phyloP scores from a whole-genome alignment of 768 basidiomycete species.

The Amanita brunnescens region DNA sequence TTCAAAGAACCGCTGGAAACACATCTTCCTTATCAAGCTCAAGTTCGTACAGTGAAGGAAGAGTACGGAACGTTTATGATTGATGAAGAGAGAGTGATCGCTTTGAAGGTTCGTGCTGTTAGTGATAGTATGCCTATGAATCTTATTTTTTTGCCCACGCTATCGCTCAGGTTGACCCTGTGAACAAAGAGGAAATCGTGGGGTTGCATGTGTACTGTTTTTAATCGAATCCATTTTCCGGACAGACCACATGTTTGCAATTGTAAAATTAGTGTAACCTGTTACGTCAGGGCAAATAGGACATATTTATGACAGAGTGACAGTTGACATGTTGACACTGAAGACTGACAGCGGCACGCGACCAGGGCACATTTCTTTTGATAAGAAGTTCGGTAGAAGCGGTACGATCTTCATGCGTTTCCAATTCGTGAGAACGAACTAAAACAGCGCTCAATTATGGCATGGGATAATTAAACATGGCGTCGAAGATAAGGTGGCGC shows the following conservation, averaged over 20 bases:
- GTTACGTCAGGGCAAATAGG: too few species aligned
- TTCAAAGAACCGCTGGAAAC: slow-evolving; percentile 10
- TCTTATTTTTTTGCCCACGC: neutral
- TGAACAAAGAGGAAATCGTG: neutral
- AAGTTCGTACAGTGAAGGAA: neutral
- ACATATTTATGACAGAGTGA: too few species aligned
- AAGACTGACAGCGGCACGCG: too few species aligned
- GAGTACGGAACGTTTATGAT: slow-evolving; percentile 15
- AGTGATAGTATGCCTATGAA: too few species aligned
- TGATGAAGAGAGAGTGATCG: slow-evolving; percentile 16
- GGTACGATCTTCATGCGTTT: too few species aligned
- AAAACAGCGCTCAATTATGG: too few species aligned
- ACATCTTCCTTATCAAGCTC: slow-evolving; percentile 9
- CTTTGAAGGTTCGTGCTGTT: slow-evolving; percentile 11
- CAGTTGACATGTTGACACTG: too few species aligned
- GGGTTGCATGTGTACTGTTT: slow-evolving; percentile 1
- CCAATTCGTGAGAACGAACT: too few species aligned
- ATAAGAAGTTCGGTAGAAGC: too few species aligned
- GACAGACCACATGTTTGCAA: too few species aligned
- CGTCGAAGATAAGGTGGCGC: neutral
- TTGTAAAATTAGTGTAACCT: too few species aligned
- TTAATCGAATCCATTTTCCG: neutral
- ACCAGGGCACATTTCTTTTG: too few species aligned
- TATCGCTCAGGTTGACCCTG: neutral
- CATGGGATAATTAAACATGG: neutral